These are phyloP conservation scores for Scedosporium dehoogii DNA, from an alignment of 2,329 filamentous ascomycete genomes.

Conservation along the genomic window DNA sequence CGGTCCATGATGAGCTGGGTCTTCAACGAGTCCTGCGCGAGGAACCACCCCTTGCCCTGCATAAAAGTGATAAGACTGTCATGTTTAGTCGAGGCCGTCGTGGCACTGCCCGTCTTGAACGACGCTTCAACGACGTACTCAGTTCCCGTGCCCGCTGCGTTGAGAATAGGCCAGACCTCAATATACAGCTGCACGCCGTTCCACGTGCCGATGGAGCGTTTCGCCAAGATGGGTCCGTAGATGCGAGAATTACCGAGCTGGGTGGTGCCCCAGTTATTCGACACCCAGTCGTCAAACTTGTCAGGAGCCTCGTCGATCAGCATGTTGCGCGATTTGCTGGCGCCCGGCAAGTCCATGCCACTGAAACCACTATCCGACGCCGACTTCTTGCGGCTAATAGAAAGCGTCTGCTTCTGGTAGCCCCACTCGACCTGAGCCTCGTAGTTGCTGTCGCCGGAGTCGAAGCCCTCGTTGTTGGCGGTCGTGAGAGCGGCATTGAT, in stretches of 20 bases:
- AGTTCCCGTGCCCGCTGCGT: constrained; percentile 13
- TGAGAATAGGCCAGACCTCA: constrained; percentile 22
- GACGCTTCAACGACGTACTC: constrained; percentile 20
- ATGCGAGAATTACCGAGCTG: constrained; percentile 16
- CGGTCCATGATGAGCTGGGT: constrained; percentile 18
- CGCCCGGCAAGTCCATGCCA: constrained; percentile 16
- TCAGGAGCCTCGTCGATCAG: constrained; percentile 18
- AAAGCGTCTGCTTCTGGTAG: constrained; percentile 25
- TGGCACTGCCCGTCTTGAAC: constrained; percentile 16
- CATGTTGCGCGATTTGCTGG: constrained; percentile 13
- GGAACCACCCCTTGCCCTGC: constrained; percentile 17
- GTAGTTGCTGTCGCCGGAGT: constrained; percentile 18
- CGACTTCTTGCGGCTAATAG: constrained; percentile 20
- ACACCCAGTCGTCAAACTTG: constrained; percentile 20
- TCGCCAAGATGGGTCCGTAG: constrained; percentile 21
- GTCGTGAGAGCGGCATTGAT: constrained; percentile 19
- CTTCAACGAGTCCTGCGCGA: constrained; percentile 16
- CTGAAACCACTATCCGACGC: constrained; percentile 15
- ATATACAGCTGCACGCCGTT: constrained; percentile 18
- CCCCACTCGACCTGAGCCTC: constrained; percentile 26
- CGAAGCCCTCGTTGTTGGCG: constrained; percentile 23
- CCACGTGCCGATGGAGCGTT: constrained; percentile 20
- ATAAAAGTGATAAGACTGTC: constrained; percentile 13
- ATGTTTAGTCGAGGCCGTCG: constrained; percentile 12
- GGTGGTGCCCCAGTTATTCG: constrained; percentile 17